Percentiles rank a stretch among this genome's conserved stretches.
Evolutionary conservation across 208 protist genomes (phyloP).

Genomic region (Leishmania turanica): DNA sequence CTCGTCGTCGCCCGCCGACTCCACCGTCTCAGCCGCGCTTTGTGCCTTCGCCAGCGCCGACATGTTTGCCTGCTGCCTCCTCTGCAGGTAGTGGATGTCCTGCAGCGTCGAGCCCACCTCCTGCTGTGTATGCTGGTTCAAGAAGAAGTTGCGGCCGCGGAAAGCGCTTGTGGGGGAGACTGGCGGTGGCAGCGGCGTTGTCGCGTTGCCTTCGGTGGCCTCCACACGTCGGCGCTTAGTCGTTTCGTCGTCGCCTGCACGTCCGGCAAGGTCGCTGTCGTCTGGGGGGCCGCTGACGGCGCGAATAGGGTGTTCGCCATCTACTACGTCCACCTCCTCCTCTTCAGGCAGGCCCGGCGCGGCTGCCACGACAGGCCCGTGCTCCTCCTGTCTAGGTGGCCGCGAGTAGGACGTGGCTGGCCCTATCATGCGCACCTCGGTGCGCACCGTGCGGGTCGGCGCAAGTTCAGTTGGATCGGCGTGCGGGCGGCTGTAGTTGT

Average conservation of each 20-base stretch:
- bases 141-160: slow-evolving; percentile 53
- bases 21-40: background rate
- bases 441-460: slow-evolving; percentile 49
- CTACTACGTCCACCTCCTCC: slow-evolving; percentile 42
- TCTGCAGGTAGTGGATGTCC: slow-evolving; percentile 52
- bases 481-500: slow-evolving; percentile 89
- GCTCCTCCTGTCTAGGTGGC: slow-evolving; percentile 10
- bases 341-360: background rate
- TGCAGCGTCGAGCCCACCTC: slow-evolving; percentile 50
- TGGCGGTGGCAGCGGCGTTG: slow-evolving; percentile 5
- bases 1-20: slow-evolving; percentile 8
- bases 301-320: slow-evolving; percentile 50
- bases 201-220: background rate
- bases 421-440: slow-evolving; percentile 58
- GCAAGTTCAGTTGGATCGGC: slow-evolving; percentile 33
- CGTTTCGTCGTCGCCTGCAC: background rate
- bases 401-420: slow-evolving; percentile 13
- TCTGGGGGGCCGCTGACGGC: slow-evolving; percentile 44
- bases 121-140: slow-evolving; percentile 35
- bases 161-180: slow-evolving; percentile 28
- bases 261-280: background rate
- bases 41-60: slow-evolving; percentile 26
- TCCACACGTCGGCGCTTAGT: slow-evolving; percentile 55
- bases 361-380: slow-evolving; percentile 16
- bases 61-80: slow-evolving; percentile 39